Evolutionary conservation across 306 rosid genomes (phyloP), one percentile per base, ranked within the genome.

Genomic region (Glycine soja): DNA sequence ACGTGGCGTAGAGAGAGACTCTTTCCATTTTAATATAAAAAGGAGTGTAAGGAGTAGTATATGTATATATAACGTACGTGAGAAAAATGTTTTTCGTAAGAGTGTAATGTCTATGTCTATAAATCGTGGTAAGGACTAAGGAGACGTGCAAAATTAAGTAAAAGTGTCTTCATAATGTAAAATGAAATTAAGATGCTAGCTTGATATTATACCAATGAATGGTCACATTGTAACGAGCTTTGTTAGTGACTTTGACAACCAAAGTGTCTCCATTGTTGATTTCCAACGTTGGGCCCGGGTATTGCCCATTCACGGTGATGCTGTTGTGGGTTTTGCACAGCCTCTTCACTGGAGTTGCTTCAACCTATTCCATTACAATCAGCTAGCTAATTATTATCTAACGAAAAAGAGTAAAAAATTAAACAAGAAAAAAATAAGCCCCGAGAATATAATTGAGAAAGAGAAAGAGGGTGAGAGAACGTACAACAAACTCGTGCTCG

Each of bases 331-430:
- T 90, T 59, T 87, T 93, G 98, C 99, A 95, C 96, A 95, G 93
- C 99, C 99, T 95, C 96, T 90, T 95, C 96, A 90, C 98, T 89
- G 95, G 92, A 10, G 91, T 92, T 47, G 99, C 91, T 90, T 93
- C 84, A 85, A 96, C 80, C 99, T 94, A 56, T 73, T 42, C 62
- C 83, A 74, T 70, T 56, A 42, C 5, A 30, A 46, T 63, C 12
- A 40, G 16, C 38, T 8, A 10, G 7, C 42, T 15, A 40, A 15
- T 40, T 15, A 70, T 19, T 45, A 42, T 42, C 6, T 18, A 67
- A 58, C 3, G 4, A 10, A 30, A 18, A 19, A 24, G 36, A 19
- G 9, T 4, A 53, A 43, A 53, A 11, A 8, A 8, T 16, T 24
- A 24, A 24, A 24, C 30, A 8, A 57, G 30, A 61, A 24, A 19